phyloP scores from a whole-genome alignment of 2,329 filamentous ascomycete species.

The Beauveria caledonica region DNA sequence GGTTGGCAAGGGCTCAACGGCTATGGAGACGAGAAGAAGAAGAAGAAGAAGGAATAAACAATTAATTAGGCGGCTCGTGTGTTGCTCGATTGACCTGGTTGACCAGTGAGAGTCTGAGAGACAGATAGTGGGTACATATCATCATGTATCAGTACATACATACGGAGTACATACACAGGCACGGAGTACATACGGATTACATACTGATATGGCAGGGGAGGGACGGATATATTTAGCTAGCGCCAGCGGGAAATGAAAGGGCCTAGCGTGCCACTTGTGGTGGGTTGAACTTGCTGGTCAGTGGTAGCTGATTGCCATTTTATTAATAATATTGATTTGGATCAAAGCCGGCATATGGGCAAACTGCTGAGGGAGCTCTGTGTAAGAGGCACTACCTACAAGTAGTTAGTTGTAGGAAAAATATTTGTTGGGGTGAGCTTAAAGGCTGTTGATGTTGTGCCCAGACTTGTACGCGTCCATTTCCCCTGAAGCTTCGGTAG shows the following conservation, averaged over 20 bases:
- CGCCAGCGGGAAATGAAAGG: slow-evolving; percentile 10
- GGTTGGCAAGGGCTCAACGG: background rate
- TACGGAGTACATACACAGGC: no score
- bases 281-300: no score
- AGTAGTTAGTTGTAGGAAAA: background rate
- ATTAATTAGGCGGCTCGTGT: slow-evolving; percentile 1
- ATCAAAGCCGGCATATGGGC: background rate
- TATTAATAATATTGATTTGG: background rate
- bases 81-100: background rate
- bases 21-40: background rate
- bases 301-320: no score
- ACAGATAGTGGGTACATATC: background rate
- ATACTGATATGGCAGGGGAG: background rate
- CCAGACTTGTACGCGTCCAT: background rate
- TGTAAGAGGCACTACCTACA: background rate
- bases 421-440: background rate
- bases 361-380: background rate
- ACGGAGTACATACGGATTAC: no score
- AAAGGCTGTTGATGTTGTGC: background rate
- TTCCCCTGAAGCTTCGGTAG: background rate
- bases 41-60: background rate
- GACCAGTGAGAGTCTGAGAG: no score
- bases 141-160: no score
- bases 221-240: slow-evolving; percentile 9
- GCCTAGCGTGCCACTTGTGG: background rate